Base-by-base conservation (phyloP, 345 rosid genomes). In the Aurinia saxatilis region DNA sequence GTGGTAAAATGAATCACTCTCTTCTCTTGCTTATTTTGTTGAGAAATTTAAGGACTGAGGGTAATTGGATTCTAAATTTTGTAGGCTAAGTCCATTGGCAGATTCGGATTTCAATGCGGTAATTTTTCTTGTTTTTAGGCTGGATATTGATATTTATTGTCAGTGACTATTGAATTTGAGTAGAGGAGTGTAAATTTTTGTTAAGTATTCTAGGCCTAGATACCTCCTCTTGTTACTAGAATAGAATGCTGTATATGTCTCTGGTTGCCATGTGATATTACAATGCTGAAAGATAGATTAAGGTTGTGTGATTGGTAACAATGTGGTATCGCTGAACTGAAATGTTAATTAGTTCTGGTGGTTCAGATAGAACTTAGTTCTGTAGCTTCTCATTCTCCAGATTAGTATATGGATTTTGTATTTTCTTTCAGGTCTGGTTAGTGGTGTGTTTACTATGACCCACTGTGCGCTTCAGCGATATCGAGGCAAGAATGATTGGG, bases 401-500 rank as follows among this genome's bases (percentile, higher is more conserved):
- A 37, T 37, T 35, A 5, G n/a, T 23, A 7, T 19, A 11, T 7
- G 54, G 53, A 54, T 33, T 33, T n/a, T n/a, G n/a, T n/a, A 10
- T 30, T 47, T 31, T 31, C 1, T 34, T 59, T 54, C 77, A 88
- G 98, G 96, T 57, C 77, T 86, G 64, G 85, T 84, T 53, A 86
- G 83, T 60, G 96, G 95, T 73, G 70, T 86, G 66, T 84, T 83
- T 58, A 63, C 82, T 12, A 14, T 59, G 49, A 80, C 95, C 8
- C 82, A 70, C 5, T 88, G 96, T 72, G 87, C 82, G 50, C 71
- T 86, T 71, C 86, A 82, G 60, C 73, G 73, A 72, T 84, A 82
- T 48, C 79, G 91, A 51, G 73, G 79, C 66, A 73, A 63, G 74
- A 78, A 75, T 63, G 98, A 91, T 67, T 82, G 82, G 92, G 97